Conservation (phyloP, 1,139 yeast genomes). For the Lipomyces yarrowii region DNA sequence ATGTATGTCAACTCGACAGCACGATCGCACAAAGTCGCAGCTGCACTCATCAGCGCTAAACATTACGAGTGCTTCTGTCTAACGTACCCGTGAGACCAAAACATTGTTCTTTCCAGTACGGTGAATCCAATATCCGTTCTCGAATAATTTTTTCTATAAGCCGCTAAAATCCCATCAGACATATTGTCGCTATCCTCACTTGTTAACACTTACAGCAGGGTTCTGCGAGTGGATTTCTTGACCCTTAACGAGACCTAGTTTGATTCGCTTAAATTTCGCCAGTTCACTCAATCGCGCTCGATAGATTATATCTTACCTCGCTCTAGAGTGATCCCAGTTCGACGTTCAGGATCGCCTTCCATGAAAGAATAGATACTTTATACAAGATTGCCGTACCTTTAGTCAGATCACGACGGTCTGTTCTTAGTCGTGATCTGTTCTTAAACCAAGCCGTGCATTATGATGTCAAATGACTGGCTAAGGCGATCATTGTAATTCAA, state of each 20-base stretch:
- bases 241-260: slow-evolving; percentile 24
- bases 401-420: neutral
- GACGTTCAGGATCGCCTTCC: slow-evolving; percentile 12
- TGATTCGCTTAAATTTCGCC: neutral
- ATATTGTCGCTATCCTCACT: neutral
- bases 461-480: too few species aligned
- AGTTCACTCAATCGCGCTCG: neutral
- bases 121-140: slow-evolving; percentile 66
- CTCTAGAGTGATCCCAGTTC: slow-evolving; percentile 22
- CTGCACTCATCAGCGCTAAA: slow-evolving; percentile 25
- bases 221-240: slow-evolving; percentile 24
- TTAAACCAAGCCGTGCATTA: neutral
- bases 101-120: slow-evolving; percentile 68
- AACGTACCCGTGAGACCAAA: slow-evolving; percentile 52
- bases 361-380: slow-evolving; percentile 1
- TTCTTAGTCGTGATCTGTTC: neutral
- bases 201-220: slow-evolving; percentile 24
- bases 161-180: slow-evolving; percentile 30
- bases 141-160: slow-evolving; percentile 68
- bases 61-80: neutral
- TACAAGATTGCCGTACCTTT: neutral
- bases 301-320: slow-evolving; percentile 17
- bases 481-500: too few species aligned
- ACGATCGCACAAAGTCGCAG: slow-evolving; percentile 54
- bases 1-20: slow-evolving; percentile 46